phyloP scores from a whole-genome alignment of 1,139 yeast genomes.

The Kodamaea alishanica region DNA sequence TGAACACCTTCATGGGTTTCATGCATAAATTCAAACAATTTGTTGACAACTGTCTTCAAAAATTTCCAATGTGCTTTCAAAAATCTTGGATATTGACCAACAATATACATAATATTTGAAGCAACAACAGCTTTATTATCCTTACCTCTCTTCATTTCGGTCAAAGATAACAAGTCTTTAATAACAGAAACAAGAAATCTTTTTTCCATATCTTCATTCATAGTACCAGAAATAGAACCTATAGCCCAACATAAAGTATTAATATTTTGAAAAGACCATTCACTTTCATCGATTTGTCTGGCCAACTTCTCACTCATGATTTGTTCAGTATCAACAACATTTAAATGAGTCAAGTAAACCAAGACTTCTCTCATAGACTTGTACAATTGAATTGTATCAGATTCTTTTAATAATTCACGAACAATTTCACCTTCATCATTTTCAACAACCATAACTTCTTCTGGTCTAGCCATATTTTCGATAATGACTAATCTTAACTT shows the following conservation, averaged over 20 bases:
- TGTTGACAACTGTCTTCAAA: constrained; percentile 90
- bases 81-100: constrained; percentile 97
- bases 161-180: constrained; percentile 82
- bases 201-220: constrained; percentile 98
- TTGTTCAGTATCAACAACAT: constrained; percentile 88
- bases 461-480: constrained; percentile 98
- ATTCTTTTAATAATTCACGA: constrained; percentile 93
- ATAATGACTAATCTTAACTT: constrained; percentile 85
- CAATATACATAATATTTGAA: constrained; percentile 97
- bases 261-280: constrained; percentile 99
- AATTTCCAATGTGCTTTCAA: constrained; percentile 98
- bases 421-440: constrained; percentile 99
- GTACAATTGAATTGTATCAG: constrained; percentile 93
- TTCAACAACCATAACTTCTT: constrained; percentile 93
- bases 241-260: constrained; percentile 99
- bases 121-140: constrained; percentile 99
- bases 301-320: constrained; percentile 91
- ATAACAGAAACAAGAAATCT: constrained; percentile 88
- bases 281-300: constrained; percentile 90
- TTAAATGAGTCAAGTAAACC: constrained; percentile 91
- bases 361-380: constrained; percentile 94
- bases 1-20: constrained; percentile 99
- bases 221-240: constrained; percentile 97
- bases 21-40: constrained; percentile 97
- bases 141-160: constrained; percentile 95